Percentiles rank a stretch among this genome's conserved stretches.
Evolutionary conservation across 1,284 basidiomycete species (phyloP).

Genomic region (Hymenochaete sp.): DNA sequence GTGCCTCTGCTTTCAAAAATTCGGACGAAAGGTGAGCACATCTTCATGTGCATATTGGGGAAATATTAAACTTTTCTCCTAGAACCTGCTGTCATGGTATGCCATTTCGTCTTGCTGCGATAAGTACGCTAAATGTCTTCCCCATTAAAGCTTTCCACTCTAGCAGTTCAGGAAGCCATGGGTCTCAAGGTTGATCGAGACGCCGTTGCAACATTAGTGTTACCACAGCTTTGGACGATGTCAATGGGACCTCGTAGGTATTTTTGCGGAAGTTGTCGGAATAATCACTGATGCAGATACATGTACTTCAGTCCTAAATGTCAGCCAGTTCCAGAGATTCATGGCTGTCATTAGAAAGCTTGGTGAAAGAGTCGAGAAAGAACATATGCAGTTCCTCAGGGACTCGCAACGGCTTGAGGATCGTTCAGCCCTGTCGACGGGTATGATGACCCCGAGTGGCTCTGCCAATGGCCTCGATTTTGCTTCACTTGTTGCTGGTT

Average conservation of each 20-base stretch:
- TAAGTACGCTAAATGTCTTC: neutral
- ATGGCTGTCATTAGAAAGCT: constrained; percentile 73
- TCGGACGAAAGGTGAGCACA: constrained; percentile 55
- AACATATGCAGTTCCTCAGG: constrained; percentile 76
- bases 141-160: constrained; percentile 68
- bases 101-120: constrained; percentile 19
- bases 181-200: constrained; percentile 91
- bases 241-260: constrained; percentile 86
- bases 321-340: constrained; percentile 87
- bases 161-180: constrained; percentile 95
- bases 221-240: constrained; percentile 94
- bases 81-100: constrained; percentile 84
- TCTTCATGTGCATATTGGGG: neutral
- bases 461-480: constrained; percentile 42
- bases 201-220: constrained; percentile 86
- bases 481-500: constrained; percentile 61
- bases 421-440: constrained; percentile 39
- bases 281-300: constrained; percentile 4
- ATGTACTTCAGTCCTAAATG: constrained; percentile 59
- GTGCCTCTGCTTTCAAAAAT: constrained; percentile 92
- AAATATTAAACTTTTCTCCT: neutral
- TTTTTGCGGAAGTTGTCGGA: constrained; percentile 1
- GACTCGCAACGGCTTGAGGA: constrained; percentile 81
- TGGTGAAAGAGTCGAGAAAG: constrained; percentile 75
- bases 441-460: constrained; percentile 30